These are phyloP conservation scores for Plasmodium ovale DNA, from an alignment of 169 alveolate genomes.

Conservation along the genomic window DNA sequence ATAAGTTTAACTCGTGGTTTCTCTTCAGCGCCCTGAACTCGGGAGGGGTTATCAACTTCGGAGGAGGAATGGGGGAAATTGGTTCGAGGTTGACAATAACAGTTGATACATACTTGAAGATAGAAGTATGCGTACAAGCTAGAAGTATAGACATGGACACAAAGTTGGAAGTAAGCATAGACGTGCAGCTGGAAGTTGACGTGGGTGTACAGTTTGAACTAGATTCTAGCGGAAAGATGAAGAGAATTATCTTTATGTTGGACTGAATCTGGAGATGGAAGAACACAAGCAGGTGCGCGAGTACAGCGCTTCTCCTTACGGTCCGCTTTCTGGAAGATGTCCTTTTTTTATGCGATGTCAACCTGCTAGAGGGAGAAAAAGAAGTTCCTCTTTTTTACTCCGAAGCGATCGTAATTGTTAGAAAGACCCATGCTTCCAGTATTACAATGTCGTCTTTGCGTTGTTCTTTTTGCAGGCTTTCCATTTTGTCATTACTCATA, in stretches of 20 bases:
- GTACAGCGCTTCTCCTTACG: slow-evolving; percentile 12
- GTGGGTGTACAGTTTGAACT: no score
- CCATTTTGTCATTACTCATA: slow-evolving; percentile 29
- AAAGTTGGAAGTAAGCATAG: no score
- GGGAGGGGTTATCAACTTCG: slow-evolving; percentile 53
- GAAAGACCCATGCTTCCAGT: not conserved
- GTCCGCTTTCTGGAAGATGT: slow-evolving; percentile 64
- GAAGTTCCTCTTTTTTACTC: not conserved
- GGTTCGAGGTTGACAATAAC: not conserved
- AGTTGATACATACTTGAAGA: not conserved
- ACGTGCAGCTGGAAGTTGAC: no score
- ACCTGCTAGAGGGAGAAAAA: slow-evolving; percentile 2
- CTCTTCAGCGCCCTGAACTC: slow-evolving; percentile 11
- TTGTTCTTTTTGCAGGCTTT: not conserved
- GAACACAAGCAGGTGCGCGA: not conserved
- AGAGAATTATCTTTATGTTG: no score
- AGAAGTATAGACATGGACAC: no score
- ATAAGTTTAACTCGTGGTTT: slow-evolving; percentile 61
- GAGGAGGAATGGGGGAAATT: not conserved
- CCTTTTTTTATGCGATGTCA: slow-evolving; percentile 40
- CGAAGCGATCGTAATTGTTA: not conserved
- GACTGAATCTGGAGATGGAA: no score
- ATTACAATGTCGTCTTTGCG: not conserved
- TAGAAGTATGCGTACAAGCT: not conserved
- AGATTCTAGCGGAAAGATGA: no score